Conservation (phyloP, 2,329 filamentous ascomycete genomes). For the Arthrobotrys pseudoclavata region DNA sequence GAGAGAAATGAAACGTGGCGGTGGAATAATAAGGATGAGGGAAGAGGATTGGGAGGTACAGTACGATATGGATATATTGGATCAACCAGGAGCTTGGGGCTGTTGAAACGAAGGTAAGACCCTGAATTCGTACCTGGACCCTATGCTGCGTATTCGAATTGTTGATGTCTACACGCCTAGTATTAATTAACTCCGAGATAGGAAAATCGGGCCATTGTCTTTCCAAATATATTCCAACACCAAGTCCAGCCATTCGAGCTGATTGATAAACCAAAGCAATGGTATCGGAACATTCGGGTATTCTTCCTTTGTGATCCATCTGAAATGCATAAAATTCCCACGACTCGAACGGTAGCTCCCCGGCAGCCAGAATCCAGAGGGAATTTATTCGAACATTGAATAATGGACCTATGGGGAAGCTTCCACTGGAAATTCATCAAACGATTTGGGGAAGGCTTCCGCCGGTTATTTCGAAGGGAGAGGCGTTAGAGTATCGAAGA, state of each 20-base stretch:
- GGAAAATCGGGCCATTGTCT: conserved; percentile 24
- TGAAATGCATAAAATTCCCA: conserved; percentile 29
- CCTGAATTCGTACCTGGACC: too few species aligned
- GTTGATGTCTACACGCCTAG: too few species aligned
- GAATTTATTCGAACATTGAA: not conserved
- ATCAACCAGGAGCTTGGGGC: too few species aligned
- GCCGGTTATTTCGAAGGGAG: conserved; percentile 64
- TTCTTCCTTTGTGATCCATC: conserved; percentile 62
- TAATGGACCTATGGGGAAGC: not conserved
- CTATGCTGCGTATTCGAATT: too few species aligned
- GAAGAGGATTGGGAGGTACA: too few species aligned
- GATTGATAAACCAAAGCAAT: conserved; percentile 11
- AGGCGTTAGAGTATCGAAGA: conserved; percentile 66
- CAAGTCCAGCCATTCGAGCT: conserved; percentile 40
- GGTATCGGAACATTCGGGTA: conserved; percentile 29
- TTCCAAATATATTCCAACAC: conserved; percentile 41
- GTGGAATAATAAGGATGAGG: too few species aligned
- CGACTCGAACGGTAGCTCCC: conserved; percentile 23
- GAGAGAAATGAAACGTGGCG: too few species aligned
- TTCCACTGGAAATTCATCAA: conserved; percentile 56
- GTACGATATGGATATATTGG: too few species aligned
- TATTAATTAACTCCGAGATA: not conserved
- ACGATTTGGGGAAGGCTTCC: conserved; percentile 22
- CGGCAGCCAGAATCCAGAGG: conserved; percentile 16
- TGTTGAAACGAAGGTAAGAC: too few species aligned